phyloP scores from a whole-genome alignment of 2,329 filamentous ascomycete genomes.

The Bipolaris cookei region DNA sequence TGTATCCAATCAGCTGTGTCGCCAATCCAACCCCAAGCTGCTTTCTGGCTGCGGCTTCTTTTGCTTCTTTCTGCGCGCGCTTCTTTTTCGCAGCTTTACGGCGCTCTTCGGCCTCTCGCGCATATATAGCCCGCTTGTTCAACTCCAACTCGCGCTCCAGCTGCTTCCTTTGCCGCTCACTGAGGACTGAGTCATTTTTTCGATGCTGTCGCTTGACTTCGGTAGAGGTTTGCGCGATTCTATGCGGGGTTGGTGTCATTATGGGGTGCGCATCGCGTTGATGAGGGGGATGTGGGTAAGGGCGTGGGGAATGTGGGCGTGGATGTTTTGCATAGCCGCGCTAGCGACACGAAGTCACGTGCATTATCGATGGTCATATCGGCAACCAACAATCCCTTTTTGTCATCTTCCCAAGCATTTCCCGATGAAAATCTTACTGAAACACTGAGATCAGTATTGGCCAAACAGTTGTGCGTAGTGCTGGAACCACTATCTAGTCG shows the following conservation, averaged over 20 bases:
- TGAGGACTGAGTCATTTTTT: conserved; percentile 35
- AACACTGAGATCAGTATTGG: neutral
- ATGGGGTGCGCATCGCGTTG: conserved; percentile 14
- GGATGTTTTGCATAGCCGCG: conserved; percentile 12
- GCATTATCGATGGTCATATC: neutral
- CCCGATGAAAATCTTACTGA: neutral
- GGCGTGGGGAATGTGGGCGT: conserved; percentile 8
- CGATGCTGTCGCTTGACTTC: conserved; percentile 46
- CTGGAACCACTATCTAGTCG: neutral
- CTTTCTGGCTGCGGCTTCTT: conserved; percentile 37
- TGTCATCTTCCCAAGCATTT: neutral
- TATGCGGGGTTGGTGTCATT: conserved; percentile 35
- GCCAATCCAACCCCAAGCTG: conserved; percentile 45
- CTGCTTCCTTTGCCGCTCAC: conserved; percentile 36
- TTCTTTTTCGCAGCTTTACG: conserved; percentile 40
- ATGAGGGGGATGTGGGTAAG: conserved; percentile 3
- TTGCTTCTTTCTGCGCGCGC: conserved; percentile 41
- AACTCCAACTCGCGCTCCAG: conserved; percentile 42
- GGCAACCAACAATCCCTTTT: neutral
- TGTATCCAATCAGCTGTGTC: conserved; percentile 50
- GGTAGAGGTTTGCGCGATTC: conserved; percentile 43
- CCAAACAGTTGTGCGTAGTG: neutral
- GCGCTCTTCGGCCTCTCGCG: conserved; percentile 44
- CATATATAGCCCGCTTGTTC: conserved; percentile 41
- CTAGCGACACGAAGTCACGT: conserved; percentile 15